These are phyloP conservation scores for Fomitiporia mediterranea DNA, from an alignment of 1,284 basidiomycete species.

Conservation along the genomic window DNA sequence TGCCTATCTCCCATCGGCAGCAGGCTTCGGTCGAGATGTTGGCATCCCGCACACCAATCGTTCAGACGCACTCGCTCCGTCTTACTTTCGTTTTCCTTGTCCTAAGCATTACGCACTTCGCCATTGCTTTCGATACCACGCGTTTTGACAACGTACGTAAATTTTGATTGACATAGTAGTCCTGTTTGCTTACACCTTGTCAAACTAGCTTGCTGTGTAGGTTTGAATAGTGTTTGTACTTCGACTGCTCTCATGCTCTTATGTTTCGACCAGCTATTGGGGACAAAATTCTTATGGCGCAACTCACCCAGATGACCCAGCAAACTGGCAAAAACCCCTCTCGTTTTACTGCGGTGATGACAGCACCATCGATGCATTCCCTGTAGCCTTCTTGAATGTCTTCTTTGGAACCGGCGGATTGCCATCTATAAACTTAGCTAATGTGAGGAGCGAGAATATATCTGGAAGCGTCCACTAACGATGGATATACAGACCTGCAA, in stretches of 20 bases:
- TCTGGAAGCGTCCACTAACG: not conserved
- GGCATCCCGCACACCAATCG: not conserved
- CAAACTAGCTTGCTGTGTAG: slow-evolving; percentile 47
- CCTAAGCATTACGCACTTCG: slow-evolving; percentile 23
- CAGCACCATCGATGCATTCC: slow-evolving; percentile 57
- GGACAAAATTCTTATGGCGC: slow-evolving; percentile 68
- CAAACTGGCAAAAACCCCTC: slow-evolving; percentile 37
- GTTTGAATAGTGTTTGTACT: slow-evolving; percentile 22
- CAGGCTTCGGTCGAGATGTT: not conserved
- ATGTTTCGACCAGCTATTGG: slow-evolving; percentile 44
- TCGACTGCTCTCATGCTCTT: slow-evolving; percentile 11
- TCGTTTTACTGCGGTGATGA: slow-evolving; percentile 40
- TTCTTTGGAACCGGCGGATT: slow-evolving; percentile 56
- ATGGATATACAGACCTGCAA: slow-evolving; percentile 64
- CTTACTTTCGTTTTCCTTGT: slow-evolving; percentile 20
- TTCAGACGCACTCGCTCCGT: slow-evolving; percentile 24
- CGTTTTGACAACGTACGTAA: slow-evolving; percentile 56
- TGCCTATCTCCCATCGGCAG: not conserved
- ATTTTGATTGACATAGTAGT: slow-evolving; percentile 4
- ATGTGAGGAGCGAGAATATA: slow-evolving; percentile 33
- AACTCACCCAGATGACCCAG: slow-evolving; percentile 35
- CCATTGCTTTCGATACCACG: slow-evolving; percentile 45
- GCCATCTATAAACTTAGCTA: slow-evolving; percentile 59
- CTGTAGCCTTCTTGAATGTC: slow-evolving; percentile 55
- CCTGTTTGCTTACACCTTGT: slow-evolving; percentile 13